Evolutionary conservation across 2,329 filamentous ascomycete genomes (phyloP), one percentile per base, ranked within the genome.

Genomic region (Trichophyton simii): DNA sequence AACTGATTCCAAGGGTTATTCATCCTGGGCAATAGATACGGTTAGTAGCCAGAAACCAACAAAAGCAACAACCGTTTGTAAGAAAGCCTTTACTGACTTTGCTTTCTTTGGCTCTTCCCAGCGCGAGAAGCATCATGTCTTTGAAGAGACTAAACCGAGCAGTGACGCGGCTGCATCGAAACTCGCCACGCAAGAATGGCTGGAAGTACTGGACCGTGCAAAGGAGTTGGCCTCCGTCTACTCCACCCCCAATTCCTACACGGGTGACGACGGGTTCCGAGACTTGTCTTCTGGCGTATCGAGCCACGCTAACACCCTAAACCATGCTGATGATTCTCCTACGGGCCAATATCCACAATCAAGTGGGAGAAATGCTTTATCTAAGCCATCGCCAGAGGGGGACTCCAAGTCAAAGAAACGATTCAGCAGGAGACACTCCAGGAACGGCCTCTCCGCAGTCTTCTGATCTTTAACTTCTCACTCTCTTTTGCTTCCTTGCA

Each of bases 351-450:
- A 62, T 34, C 63, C 63, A 50, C 50, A 55, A 36, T 66, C 68
- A 48, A 68, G 69, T 76, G 69, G 80, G 72, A 74, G 80, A 75
- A 69, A 71, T 28, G 73, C 73, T 13, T 66, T 78, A 25, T 70
- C 75, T 59, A 79, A 79, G 63, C 65, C 67, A 9, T 34, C 67
- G 28, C 50, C 31, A 20, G 75, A 73, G 58, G 38, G 22, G 3
- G 80, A 82, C 66, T 72, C 74, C 57, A 84, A 83, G 70, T 80
- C 80, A 57, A 78, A 80, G 66, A 85, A 84, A 70, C 75, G 83
- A 57, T 97, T 96, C 75, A 96, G 91, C 76, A 94, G 94, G 76
- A 82, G 92, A 67, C 90, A 96, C 75, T 95, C 89, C 15, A 95
- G 95, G 76, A 96, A 90, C 72, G 91, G 92, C n/a, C 82, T 96